These are phyloP conservation scores for Plasmopara muralis DNA, from an alignment of 352 stramenopile species.

Conservation along the genomic window DNA sequence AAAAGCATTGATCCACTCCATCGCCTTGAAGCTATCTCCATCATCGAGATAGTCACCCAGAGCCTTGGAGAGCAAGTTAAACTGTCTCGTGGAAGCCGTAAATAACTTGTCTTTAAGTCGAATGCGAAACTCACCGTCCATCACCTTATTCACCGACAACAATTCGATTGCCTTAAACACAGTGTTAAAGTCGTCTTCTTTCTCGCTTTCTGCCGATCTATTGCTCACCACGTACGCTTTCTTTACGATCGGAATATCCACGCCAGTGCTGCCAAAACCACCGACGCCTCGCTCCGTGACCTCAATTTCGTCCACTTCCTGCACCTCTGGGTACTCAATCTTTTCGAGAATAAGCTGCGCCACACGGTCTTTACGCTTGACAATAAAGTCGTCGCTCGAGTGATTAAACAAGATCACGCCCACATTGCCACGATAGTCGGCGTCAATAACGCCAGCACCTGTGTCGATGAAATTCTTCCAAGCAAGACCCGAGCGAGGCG, in stretches of 20 bases:
- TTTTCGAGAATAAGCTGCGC: slow-evolving; percentile 98
- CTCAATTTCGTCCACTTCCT: slow-evolving; percentile 93
- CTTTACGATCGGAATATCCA: slow-evolving; percentile 50
- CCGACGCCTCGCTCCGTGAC: slow-evolving; percentile 91
- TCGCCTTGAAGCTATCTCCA: slow-evolving; percentile 34
- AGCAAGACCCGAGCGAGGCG: slow-evolving; percentile 90
- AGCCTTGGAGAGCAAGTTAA: slow-evolving; percentile 46
- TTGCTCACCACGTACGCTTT: slow-evolving; percentile 25
- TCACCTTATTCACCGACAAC: slow-evolving; percentile 35
- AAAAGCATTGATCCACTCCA: slow-evolving; percentile 72
- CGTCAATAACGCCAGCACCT: slow-evolving; percentile 96
- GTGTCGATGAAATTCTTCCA: slow-evolving; percentile 98
- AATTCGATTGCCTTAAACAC: slow-evolving; percentile 41
- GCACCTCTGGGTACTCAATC: slow-evolving; percentile 86
- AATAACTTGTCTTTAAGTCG: slow-evolving; percentile 56
- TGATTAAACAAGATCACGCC: slow-evolving; percentile 99
- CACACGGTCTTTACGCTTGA: slow-evolving; percentile 94
- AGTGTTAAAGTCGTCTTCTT: slow-evolving; percentile 16
- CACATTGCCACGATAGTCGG: slow-evolving; percentile 97
- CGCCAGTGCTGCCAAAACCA: slow-evolving; percentile 95
- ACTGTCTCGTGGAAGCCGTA: slow-evolving; percentile 44
- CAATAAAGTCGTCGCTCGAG: slow-evolving; percentile 87
- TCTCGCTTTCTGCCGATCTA: not conserved
- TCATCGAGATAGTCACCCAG: slow-evolving; percentile 35
- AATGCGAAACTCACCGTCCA: slow-evolving; percentile 45